Conservation (phyloP, 257 asterid species). For the Lithospermum erythrorhizon region DNA sequence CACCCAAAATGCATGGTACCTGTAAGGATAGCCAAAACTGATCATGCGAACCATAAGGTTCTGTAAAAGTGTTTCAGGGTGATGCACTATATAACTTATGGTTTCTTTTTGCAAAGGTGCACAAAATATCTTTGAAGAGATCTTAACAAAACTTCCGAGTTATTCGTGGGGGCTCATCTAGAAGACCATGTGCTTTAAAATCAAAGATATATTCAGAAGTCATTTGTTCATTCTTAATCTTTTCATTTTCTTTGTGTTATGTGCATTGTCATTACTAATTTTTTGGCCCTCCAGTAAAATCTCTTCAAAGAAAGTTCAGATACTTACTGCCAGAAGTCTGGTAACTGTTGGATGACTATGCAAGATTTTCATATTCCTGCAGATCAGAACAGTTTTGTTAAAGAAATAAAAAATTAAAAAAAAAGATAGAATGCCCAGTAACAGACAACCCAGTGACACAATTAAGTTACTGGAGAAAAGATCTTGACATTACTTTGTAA, state of each 20-base stretch:
- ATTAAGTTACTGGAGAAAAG: not conserved
- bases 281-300: not conserved
- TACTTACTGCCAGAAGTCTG: conserved; percentile 70
- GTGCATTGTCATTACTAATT: no score
- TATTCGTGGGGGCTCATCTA: not conserved
- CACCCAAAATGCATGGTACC: conserved; percentile 90
- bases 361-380: conserved; percentile 67
- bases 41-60: not conserved
- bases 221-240: not conserved
- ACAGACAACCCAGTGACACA: not conserved
- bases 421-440: not conserved
- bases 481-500: conserved; percentile 41
- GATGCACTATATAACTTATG: not conserved
- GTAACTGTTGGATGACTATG: conserved; percentile 53
- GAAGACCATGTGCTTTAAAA: not conserved
- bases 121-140: not conserved
- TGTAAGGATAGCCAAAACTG: conserved; percentile 20
- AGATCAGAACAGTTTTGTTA: conserved; percentile 4
- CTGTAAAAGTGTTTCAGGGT: not conserved
- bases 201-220: not conserved
- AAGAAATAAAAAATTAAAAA: no score
- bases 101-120: not conserved
- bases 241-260: no score
- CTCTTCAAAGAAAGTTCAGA: not conserved
- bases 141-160: not conserved